phyloP scores from a whole-genome alignment of 192 early-diverging fungal genomes.

The Podila horticola region DNA sequence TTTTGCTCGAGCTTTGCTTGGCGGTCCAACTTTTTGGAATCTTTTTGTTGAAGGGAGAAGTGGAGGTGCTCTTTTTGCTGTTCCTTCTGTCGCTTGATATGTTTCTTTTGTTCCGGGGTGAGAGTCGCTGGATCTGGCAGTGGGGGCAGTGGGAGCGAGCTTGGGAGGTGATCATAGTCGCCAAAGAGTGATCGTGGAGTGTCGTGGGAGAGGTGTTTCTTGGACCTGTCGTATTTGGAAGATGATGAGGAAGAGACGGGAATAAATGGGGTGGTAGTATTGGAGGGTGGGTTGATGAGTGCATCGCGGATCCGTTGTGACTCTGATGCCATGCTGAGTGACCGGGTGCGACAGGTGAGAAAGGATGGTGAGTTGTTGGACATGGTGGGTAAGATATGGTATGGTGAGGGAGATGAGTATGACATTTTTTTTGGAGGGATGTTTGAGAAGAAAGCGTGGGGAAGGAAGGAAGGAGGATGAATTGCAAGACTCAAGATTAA shows the following conservation, averaged over 20 bases:
- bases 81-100: constrained; percentile 2
- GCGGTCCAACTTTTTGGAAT: constrained; percentile 11
- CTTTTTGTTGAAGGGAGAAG: constrained; percentile 7
- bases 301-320: constrained; percentile 2
- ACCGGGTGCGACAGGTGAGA: constrained; percentile 21
- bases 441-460: not conserved
- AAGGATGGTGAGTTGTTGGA: not conserved
- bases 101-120: not conserved
- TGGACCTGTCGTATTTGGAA: not conserved
- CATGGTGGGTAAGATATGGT: not conserved
- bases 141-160: constrained; percentile 18
- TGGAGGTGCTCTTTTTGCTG: constrained; percentile 1
- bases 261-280: not conserved
- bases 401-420: not conserved
- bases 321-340: constrained; percentile 34
- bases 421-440: too few relatives aligned
- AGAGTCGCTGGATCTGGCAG: not conserved
- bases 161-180: constrained; percentile 22
- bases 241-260: not conserved
- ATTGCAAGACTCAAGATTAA: not conserved
- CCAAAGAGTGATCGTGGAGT: not conserved
- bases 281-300: not conserved
- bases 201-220: not conserved
- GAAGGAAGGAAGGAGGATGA: not conserved
- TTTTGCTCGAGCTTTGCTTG: constrained; percentile 28